Evolutionary conservation across 331 rosid genomes (phyloP), one percentile per base, ranked within the genome.

Genomic region (Cydonia oblonga): DNA sequence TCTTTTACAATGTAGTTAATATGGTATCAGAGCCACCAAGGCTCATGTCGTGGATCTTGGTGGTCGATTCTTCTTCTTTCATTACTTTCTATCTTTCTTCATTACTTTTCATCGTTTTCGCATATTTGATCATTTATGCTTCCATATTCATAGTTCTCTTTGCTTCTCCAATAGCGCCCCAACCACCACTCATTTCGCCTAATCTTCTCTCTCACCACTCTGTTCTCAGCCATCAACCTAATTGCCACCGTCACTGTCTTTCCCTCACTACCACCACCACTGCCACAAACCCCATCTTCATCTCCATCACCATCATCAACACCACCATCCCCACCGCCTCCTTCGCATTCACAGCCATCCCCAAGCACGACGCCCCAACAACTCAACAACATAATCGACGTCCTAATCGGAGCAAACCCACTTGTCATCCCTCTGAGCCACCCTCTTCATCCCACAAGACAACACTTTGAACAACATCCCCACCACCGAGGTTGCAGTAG

Each of bases 361-460:
- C 42, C 57, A 14, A 19, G 29, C 9, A 44, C 75, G 1, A 56
- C 82, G 3, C 60, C 74, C 25, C 87, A 75, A 19, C 86, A 88
- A 28, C 5, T 85, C 9, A 83, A 75, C 88, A 85, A 85, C 82
- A 88, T 88, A 16, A 73, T 88, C 4, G 88, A 88, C 61, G 96
- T 96, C 4, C 76, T 88, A 4, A 85, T 90, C 42, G 92, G 30
- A 64, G 52, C 65, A 22, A 78, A 73, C 57, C 81, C 75, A 2
- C 6, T 42, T 5, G 18, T 19, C 3, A 76, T 84, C 9, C 86
- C 89, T 2, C 19, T 86, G 18, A 90, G 83, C 88, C 23, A 90
- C 97, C n/a, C n/a, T n/a, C n/a, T n/a, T n/a, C n/a, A n/a, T n/a
- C n/a, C n/a, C n/a, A 1, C n/a, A n/a, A n/a, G n/a, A n/a, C n/a